Evolutionary conservation across 208 protist genomes (phyloP).

Genomic region (Strigomonas oncopelti): DNA sequence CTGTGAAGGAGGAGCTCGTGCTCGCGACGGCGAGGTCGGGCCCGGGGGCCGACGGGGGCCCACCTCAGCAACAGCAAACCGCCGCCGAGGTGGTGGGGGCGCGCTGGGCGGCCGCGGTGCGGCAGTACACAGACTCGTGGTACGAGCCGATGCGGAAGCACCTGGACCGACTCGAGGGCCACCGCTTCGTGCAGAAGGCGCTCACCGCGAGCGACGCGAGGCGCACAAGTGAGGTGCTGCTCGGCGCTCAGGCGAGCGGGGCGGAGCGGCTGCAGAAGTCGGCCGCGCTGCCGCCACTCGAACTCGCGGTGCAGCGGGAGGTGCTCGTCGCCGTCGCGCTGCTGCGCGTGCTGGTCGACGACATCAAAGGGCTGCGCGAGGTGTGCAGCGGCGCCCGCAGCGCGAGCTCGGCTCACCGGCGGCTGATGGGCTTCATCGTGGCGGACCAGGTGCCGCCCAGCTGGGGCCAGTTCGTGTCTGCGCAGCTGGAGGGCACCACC

Average conservation of each 20-base stretch:
- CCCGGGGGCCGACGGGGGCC: not conserved
- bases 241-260: not conserved
- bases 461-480: slow-evolving; percentile 71
- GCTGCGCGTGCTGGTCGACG: slow-evolving; percentile 59
- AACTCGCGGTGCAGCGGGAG: slow-evolving; percentile 90
- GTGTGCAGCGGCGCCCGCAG: slow-evolving; percentile 72
- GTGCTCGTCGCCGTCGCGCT: slow-evolving; percentile 50
- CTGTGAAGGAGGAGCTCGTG: slow-evolving; percentile 53
- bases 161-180: slow-evolving; percentile 22
- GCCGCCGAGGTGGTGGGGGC: slow-evolving; percentile 18
- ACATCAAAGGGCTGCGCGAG: slow-evolving; percentile 67
- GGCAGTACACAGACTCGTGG: slow-evolving; percentile 44
- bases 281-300: slow-evolving; percentile 62
- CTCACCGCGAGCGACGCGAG: slow-evolving; percentile 22
- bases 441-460: slow-evolving; percentile 77
- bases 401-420: slow-evolving; percentile 83
- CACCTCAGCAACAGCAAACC: not conserved
- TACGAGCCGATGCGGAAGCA: slow-evolving; percentile 14
- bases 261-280: not conserved
- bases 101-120: slow-evolving; percentile 50
- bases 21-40: not conserved
- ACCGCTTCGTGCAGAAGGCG: slow-evolving; percentile 32
- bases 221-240: not conserved
- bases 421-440: slow-evolving; percentile 78
- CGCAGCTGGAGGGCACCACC: slow-evolving; percentile 31